Percentiles rank a stretch among this genome's conserved stretches.
phyloP scores from a whole-genome alignment of 768 basidiomycete genomes.

The Omphalotus guepiniiformis region DNA sequence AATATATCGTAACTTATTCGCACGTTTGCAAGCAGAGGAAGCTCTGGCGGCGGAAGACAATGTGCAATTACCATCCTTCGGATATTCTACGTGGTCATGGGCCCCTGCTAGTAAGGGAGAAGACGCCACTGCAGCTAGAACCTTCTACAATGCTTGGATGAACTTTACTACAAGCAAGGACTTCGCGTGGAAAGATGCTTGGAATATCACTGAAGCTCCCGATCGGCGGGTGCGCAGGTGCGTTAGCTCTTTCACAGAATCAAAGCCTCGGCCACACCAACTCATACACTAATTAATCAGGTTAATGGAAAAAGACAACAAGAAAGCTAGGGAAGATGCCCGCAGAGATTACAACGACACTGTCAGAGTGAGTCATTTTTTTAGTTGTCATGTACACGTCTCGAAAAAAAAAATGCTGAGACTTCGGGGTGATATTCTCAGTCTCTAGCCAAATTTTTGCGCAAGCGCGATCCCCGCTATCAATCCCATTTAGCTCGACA shows the following conservation, averaged over 20 bases:
- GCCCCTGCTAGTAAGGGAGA: conserved; percentile 40
- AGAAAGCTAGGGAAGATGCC: conserved; percentile 83
- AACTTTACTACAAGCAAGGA: conserved; percentile 86
- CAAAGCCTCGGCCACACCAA: background rate
- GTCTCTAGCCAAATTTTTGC: conserved; percentile 71
- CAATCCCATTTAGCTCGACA: conserved; percentile 57
- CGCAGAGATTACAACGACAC: conserved; percentile 91
- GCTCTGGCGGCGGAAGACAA: conserved; percentile 33
- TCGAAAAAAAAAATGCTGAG: too few species aligned
- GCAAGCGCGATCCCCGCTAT: conserved; percentile 89
- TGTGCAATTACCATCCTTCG: conserved; percentile 76
- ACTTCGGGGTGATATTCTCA: conserved; percentile 22
- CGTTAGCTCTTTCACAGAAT: conserved; percentile 13
- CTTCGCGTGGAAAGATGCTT: conserved; percentile 84
- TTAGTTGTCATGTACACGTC: background rate
- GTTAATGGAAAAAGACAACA: conserved; percentile 95
- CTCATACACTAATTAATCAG: conserved; percentile 34
- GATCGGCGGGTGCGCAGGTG: conserved; percentile 82
- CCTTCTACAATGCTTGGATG: conserved; percentile 84
- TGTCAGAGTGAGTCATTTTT: conserved; percentile 57
- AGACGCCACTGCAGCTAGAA: conserved; percentile 47
- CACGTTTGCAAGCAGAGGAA: conserved; percentile 81
- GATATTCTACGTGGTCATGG: conserved; percentile 75
- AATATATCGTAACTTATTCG: conserved; percentile 84
- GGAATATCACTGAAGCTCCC: conserved; percentile 80